These are phyloP conservation scores for Colletotrichum chlorophyti DNA, from an alignment of 2,329 filamentous ascomycete species.

Conservation along the genomic window DNA sequence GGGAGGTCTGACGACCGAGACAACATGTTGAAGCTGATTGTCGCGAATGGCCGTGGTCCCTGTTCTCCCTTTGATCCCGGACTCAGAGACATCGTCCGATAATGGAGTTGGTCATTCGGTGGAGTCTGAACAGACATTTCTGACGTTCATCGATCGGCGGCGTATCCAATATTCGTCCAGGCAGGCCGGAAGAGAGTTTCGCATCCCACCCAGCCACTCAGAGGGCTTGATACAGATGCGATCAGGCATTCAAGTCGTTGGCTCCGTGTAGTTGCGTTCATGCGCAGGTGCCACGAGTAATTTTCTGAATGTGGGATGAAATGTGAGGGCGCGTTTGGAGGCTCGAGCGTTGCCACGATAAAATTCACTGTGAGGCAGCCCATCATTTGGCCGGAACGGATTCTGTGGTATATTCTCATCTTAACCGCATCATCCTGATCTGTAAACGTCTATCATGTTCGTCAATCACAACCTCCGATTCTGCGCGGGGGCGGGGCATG, in stretches of 20 bases:
- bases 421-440: constrained; percentile 6
- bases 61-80: constrained; percentile 6
- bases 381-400: neutral
- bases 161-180: neutral
- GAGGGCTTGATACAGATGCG: neutral
- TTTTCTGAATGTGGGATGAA: neutral
- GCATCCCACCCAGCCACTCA: constrained; percentile 14
- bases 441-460: neutral
- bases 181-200: constrained; percentile 11
- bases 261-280: constrained; percentile 11
- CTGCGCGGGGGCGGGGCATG: neutral
- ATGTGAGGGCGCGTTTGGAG: neutral
- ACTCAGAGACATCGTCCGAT: constrained; percentile 23
- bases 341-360: constrained; percentile 20
- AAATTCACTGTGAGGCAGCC: constrained; percentile 20
- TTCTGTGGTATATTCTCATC: neutral
- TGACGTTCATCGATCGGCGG: constrained; percentile 21
- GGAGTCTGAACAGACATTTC: constrained; percentile 22
- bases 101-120: constrained; percentile 11
- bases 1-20: neutral
- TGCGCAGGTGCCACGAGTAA: constrained; percentile 11
- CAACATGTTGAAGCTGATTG: neutral
- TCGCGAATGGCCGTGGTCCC: neutral
- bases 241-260: constrained; percentile 16
- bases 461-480: neutral